Evolutionary conservation across 2,329 filamentous ascomycete species (phyloP).

Genomic region (Penicillium sp.): DNA sequence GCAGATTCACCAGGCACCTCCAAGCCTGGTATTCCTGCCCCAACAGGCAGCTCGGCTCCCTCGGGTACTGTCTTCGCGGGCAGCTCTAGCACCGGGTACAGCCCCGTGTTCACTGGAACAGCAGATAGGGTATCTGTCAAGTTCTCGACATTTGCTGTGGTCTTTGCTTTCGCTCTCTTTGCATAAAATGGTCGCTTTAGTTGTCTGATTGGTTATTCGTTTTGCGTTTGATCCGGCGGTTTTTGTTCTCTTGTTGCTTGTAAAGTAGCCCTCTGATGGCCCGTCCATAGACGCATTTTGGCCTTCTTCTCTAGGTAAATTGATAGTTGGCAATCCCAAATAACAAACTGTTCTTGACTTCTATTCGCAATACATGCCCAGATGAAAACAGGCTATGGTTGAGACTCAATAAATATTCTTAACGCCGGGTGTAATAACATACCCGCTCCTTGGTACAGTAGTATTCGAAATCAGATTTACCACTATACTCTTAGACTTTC

Average conservation of each 20-base stretch:
- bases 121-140: conserved; percentile 20
- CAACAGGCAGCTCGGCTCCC: neutral
- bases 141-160: conserved; percentile 14
- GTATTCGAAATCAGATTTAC: too few relatives aligned
- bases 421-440: too few relatives aligned
- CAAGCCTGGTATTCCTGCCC: conserved; percentile 1
- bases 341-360: neutral
- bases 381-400: too few relatives aligned
- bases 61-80: conserved; percentile 2
- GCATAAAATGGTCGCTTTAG: conserved; percentile 1
- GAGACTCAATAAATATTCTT: neutral
- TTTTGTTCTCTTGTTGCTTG: neutral
- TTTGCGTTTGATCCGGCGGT: neutral
- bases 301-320: neutral
- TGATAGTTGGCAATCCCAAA: neutral
- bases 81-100: conserved; percentile 12
- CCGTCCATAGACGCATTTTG: neutral
- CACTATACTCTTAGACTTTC: too few relatives aligned
- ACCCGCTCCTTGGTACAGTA: neutral
- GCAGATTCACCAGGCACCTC: neutral
- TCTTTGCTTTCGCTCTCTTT: conserved; percentile 18
- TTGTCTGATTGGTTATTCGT: neutral
- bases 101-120: conserved; percentile 25
- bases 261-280: neutral
- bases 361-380: neutral